Evolutionary conservation across 2,329 filamentous ascomycete genomes (phyloP).

Genomic region (Cryoendolithus antarcticus): DNA sequence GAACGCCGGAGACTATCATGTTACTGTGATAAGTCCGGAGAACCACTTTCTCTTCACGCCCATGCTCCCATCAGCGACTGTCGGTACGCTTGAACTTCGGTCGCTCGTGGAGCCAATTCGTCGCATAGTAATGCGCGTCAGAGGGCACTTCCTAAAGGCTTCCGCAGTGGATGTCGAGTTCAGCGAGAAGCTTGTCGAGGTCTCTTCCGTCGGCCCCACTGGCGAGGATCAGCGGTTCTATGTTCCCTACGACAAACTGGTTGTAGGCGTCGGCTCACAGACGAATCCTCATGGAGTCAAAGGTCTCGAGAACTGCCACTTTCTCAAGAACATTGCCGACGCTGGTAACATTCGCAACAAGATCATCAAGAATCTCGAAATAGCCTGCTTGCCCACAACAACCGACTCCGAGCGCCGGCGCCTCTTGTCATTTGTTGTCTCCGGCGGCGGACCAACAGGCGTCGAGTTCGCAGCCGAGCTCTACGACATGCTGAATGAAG

Average conservation of each 20-base stretch:
- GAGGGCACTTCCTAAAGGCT: constrained; percentile 83
- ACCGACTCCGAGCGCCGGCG: constrained; percentile 74
- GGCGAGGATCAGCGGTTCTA: constrained; percentile 79
- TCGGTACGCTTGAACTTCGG: constrained; percentile 82
- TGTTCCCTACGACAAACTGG: constrained; percentile 91
- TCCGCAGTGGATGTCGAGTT: constrained; percentile 84
- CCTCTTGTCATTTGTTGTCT: constrained; percentile 88
- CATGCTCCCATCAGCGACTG: constrained; percentile 93
- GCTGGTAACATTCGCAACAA: constrained; percentile 80
- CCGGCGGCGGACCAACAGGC: constrained; percentile 87
- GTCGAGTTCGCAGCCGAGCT: constrained; percentile 97
- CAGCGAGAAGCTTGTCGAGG: constrained; percentile 77
- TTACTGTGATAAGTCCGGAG: constrained; percentile 84
- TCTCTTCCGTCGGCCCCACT: constrained; percentile 56
- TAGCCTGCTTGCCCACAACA: constrained; percentile 86
- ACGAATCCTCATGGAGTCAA: constrained; percentile 95
- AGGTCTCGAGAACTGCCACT: constrained; percentile 84
- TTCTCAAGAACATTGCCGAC: constrained; percentile 90
- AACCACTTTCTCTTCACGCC: constrained; percentile 98
- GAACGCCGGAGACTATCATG: constrained; percentile 83
- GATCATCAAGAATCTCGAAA: constrained; percentile 79
- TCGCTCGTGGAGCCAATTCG: constrained; percentile 89
- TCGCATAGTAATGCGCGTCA: constrained; percentile 62
- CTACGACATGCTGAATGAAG: constrained; percentile 92
- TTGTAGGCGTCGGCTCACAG: constrained; percentile 80